A percentile compares a stretch with the other conserved stretches of the same genome.
phyloP scores from a whole-genome alignment of 495 filamentous ascomycete genomes.

The Penicillium paxilli region DNA sequence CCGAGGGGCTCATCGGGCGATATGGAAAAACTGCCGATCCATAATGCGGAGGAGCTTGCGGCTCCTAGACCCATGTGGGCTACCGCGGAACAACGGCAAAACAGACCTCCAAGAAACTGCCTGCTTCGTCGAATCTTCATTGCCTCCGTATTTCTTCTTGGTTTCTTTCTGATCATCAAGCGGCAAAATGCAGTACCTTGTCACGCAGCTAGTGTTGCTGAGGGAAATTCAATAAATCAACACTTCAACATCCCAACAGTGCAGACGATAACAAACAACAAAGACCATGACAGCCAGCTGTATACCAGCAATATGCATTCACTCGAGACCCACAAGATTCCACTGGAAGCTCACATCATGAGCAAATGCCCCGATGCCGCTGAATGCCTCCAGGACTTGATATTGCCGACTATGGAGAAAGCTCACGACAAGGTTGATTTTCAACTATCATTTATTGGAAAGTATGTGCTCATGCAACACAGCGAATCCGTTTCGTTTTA shows the following conservation, averaged over 20 bases:
- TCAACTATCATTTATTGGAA: slow-evolving; percentile 85
- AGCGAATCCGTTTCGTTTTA: too few relatives aligned
- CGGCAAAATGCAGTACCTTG: not conserved
- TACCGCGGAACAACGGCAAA: slow-evolving; percentile 8
- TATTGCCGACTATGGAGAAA: slow-evolving; percentile 84
- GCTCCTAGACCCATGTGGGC: not conserved
- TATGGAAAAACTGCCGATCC: slow-evolving; percentile 30
- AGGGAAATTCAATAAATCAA: too few relatives aligned
- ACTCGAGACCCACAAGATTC: slow-evolving; percentile 47
- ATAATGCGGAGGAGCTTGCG: slow-evolving; percentile 15
- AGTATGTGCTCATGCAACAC: slow-evolving; percentile 46
- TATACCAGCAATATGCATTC: not conserved
- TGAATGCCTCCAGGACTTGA: slow-evolving; percentile 76
- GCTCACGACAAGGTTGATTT: slow-evolving; percentile 86
- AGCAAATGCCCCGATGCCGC: slow-evolving; percentile 89
- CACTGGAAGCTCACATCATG: slow-evolving; percentile 91
- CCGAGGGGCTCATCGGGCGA: too few relatives aligned
- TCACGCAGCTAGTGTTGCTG: not conserved
- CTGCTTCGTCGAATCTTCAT: slow-evolving; percentile 16
- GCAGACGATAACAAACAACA: not conserved
- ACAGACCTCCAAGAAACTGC: slow-evolving; percentile 1
- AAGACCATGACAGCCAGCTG: not conserved
- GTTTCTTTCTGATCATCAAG: slow-evolving; percentile 23
- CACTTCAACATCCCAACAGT: not conserved
- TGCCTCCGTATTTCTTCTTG: slow-evolving; percentile 15